Percentiles rank a stretch among this genome's conserved stretches.
phyloP scores from a whole-genome alignment of 129 eudicot species.

The Flaveria brownii region DNA sequence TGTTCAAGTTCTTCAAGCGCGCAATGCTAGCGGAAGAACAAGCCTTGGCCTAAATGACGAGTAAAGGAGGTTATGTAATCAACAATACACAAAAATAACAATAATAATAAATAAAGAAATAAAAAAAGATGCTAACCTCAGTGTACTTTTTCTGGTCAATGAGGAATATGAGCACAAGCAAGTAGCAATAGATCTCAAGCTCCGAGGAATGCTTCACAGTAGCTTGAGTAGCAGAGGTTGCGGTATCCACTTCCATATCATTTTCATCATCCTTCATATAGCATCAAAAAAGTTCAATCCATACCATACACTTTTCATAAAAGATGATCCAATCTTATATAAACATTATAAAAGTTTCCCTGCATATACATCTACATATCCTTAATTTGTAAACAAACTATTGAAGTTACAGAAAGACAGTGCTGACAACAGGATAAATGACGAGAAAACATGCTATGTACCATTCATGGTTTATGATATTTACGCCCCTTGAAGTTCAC shows the following conservation, averaged over 20 bases:
- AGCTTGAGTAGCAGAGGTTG: constrained; percentile 63
- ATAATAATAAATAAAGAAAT: not conserved
- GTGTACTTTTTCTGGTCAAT: constrained; percentile 80
- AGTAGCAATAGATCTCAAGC: constrained; percentile 89
- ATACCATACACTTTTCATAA: constrained; percentile 10
- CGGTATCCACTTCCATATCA: constrained; percentile 96
- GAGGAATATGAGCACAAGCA: constrained; percentile 83
- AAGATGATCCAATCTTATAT: not conserved
- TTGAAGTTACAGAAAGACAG: not conserved
- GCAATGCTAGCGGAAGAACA: constrained; percentile 95
- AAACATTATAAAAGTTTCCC: not conserved
- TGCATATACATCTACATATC: not conserved
- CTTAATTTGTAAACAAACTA: not conserved
- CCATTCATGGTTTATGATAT: constrained; percentile 17
- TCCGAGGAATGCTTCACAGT: constrained; percentile 83
- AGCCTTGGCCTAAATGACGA: constrained; percentile 75
- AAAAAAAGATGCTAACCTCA: constrained; percentile 55
- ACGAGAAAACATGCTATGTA: not conserved
- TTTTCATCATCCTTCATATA: constrained; percentile 66
- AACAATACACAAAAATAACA: constrained; percentile 4
- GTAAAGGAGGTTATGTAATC: constrained; percentile 7
- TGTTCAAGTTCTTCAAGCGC: constrained; percentile 84
- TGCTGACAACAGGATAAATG: not conserved
- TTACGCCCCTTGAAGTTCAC: not conserved
- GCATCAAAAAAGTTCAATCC: not conserved